These are phyloP conservation scores for Myriosclerotinia curreyana DNA, from an alignment of 2,329 filamentous ascomycete species.

Conservation along the genomic window DNA sequence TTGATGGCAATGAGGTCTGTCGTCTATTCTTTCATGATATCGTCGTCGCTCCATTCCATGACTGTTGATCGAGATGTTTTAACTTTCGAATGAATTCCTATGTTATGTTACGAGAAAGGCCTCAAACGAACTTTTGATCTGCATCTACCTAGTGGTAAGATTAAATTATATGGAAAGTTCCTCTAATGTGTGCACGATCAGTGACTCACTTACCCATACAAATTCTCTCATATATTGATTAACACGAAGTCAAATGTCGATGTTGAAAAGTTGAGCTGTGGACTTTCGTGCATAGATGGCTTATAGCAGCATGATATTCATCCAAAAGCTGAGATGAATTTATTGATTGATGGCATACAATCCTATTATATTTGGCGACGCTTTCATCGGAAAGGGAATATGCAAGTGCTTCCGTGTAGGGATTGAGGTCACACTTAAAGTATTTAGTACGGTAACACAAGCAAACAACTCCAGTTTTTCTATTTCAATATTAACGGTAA, in stretches of 20 bases:
- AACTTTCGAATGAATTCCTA: background rate
- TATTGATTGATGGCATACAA: background rate
- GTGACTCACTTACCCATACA: background rate
- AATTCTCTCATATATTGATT: background rate
- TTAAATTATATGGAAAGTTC: background rate
- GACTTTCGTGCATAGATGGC: background rate
- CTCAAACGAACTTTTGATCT: background rate
- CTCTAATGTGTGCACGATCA: background rate
- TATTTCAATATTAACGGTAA: background rate
- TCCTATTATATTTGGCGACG: background rate
- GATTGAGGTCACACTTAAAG: slow-evolving; percentile 2
- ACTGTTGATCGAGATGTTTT: background rate
- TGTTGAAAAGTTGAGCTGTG: background rate
- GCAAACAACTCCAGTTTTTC: background rate
- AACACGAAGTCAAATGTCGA: no score
- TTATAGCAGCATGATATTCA: background rate
- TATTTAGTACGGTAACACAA: background rate
- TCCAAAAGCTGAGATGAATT: background rate
- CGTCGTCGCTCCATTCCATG: background rate
- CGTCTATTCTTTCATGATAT: background rate
- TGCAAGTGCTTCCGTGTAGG: slow-evolving; percentile 1
- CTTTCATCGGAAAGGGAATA: slow-evolving; percentile 12
- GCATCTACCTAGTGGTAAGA: background rate
- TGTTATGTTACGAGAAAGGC: no score
- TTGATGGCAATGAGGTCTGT: background rate